Evolutionary conservation across 1,284 basidiomycete genomes (phyloP), one percentile per base, ranked within the genome.

Genomic region (Cryptococcus hybrid): DNA sequence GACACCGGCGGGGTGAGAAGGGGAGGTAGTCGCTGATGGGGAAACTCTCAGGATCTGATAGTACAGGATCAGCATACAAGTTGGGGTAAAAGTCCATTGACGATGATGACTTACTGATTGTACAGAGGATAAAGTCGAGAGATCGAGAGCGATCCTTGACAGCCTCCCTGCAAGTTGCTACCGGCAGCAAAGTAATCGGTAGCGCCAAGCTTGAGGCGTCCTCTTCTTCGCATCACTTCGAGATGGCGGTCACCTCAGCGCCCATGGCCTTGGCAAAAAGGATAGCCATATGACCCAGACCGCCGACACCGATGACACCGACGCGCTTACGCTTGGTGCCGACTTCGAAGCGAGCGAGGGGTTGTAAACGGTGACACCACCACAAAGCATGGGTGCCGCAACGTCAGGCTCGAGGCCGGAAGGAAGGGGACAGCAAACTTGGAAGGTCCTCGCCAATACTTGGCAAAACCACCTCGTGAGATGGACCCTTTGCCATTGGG

Each of bases 401-500:
- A 83, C 71, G 54, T 82, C 82, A 3, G 82, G 80, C 46, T 81
- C 76, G 52, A 88, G 73, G 9, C 67, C 79, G 3, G 85, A 81
- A 0, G 87, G 87, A 50, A 89, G 82, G 11, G 24, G 75, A 87
- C 86, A 49, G 85, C 85, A 67, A 86, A 88, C 55, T 81, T 82
- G 64, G 86, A 80, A 59, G 86, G 83, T 0, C 83, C 85, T 43
- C 86, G 43, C 65, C 66, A 69, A 64, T 73, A 69, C 46, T 64
- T 54, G 42, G 73, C 70, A 61, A 81, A 82, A 12, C 81, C 81
- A 34, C 81, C 81, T 57, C 74, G 76, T 58, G 78, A 72, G 57
- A 73, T 75, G 55, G 64, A 59, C 3, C 70, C 74, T 38, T 69
- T 56, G 34, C 61, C 56, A 24, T 24, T 24, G 24, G 24, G 24